These are phyloP conservation scores for Lathyrus aphaca DNA, from an alignment of 306 rosid species.

Conservation along the genomic window DNA sequence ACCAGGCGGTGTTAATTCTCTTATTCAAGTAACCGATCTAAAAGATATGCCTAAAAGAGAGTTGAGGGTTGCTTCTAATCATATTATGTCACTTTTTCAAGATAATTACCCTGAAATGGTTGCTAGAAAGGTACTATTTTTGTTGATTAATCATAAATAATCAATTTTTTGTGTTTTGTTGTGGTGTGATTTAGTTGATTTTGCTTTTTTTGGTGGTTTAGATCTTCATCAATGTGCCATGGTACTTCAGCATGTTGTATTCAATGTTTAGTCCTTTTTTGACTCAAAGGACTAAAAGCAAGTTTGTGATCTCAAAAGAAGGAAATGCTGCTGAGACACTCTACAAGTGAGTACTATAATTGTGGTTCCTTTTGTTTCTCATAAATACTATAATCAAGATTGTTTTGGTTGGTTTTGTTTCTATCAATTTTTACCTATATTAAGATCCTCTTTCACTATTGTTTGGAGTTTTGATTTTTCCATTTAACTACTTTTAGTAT, in stretches of 20 bases:
- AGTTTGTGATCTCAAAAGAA: conserved; percentile 91
- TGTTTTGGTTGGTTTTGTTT: conserved; percentile 16
- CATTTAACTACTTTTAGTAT: background rate
- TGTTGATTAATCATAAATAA: background rate
- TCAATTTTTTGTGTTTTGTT: background rate
- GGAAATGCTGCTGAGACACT: conserved; percentile 94
- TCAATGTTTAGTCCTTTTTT: conserved; percentile 93
- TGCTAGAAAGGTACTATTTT: conserved; percentile 72
- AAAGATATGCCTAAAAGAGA: conserved; percentile 97
- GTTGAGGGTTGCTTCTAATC: conserved; percentile 90
- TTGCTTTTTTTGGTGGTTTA: conserved; percentile 30
- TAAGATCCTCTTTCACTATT: background rate
- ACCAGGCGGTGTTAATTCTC: conserved; percentile 86
- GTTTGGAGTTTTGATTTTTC: background rate
- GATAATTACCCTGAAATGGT: conserved; percentile 98
- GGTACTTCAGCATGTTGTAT: conserved; percentile 94
- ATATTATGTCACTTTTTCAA: conserved; percentile 88
- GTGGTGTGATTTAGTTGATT: background rate
- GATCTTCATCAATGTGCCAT: conserved; percentile 96
- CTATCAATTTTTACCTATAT: conserved; percentile 18
- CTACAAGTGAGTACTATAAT: conserved; percentile 65
- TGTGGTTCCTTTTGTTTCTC: conserved; percentile 18
- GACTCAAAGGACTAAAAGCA: conserved; percentile 95
- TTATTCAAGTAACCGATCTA: conserved; percentile 93
- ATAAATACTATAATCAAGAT: background rate